A percentile compares a stretch with the other conserved stretches of the same genome.
Conservation (phyloP, 2,329 filamentous ascomycete genomes). For the Dendryphion nanum region DNA sequence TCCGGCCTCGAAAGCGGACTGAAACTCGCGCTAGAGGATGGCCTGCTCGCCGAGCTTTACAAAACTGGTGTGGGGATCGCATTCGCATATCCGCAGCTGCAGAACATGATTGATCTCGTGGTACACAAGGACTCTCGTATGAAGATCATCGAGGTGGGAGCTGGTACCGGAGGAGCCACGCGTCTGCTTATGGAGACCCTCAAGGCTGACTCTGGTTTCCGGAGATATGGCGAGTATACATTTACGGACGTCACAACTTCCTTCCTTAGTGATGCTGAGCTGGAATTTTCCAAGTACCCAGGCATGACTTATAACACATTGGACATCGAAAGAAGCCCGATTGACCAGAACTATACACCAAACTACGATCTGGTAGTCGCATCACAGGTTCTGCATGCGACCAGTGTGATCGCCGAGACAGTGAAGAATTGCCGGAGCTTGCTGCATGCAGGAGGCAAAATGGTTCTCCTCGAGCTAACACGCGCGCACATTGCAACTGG, state of each 20-base stretch:
- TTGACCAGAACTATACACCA: conserved; percentile 8
- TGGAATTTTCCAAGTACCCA: conserved; percentile 7
- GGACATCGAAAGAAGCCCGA: conserved; percentile 14
- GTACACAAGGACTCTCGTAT: conserved; percentile 37
- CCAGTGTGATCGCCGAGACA: conserved; percentile 9
- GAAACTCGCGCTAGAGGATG: conserved; percentile 6
- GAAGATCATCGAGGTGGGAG: conserved; percentile 33
- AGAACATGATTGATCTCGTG: conserved; percentile 31
- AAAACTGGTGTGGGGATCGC: conserved; percentile 7
- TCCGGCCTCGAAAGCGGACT: conserved; percentile 6
- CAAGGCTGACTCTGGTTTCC: not conserved
- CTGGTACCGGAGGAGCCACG: conserved; percentile 7
- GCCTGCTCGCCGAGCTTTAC: conserved; percentile 10
- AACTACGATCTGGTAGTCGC: conserved; percentile 20
- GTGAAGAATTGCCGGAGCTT: conserved; percentile 22
- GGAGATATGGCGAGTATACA: conserved; percentile 13
- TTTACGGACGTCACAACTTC: conserved; percentile 15
- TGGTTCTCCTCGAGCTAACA: conserved; percentile 45
- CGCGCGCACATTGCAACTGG: not conserved
- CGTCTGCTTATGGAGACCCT: conserved; percentile 1
- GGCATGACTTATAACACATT: conserved; percentile 8
- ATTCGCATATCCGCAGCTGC: conserved; percentile 11
- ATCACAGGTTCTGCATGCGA: conserved; percentile 13
- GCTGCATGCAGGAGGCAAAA: conserved; percentile 43
- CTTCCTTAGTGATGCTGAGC: conserved; percentile 7